phyloP scores from a whole-genome alignment of 1,284 basidiomycete genomes.

The Fistulinella cinereoalba region DNA sequence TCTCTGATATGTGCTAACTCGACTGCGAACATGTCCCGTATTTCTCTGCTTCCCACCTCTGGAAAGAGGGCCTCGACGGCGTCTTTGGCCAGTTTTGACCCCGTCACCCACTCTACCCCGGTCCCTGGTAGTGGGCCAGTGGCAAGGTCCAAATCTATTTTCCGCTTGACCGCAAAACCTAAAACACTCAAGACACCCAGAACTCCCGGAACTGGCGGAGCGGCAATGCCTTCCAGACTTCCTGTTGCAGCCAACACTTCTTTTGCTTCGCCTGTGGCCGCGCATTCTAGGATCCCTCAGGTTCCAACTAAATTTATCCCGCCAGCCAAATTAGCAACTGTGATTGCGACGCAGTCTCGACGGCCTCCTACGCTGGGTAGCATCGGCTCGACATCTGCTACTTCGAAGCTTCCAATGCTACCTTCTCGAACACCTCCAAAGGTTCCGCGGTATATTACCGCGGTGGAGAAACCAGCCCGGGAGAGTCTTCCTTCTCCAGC shows the following conservation, averaged over 20 bases:
- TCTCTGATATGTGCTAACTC: conserved; percentile 12
- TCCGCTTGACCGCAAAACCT: conserved; percentile 27
- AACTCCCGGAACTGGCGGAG: background rate
- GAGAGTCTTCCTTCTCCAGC: conserved; percentile 1
- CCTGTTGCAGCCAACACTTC: conserved; percentile 8
- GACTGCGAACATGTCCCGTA: conserved; percentile 14
- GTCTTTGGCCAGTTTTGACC: conserved; percentile 24
- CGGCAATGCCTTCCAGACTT: conserved; percentile 9
- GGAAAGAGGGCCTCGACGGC: conserved; percentile 28
- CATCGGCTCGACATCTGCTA: conserved; percentile 1
- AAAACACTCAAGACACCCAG: conserved; percentile 23
- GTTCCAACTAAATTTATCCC: conserved; percentile 27
- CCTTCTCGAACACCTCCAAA: conserved; percentile 18
- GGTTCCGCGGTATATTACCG: conserved; percentile 4
- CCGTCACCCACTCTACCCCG: conserved; percentile 4
- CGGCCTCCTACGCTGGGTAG: background rate
- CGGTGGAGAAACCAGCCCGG: conserved; percentile 3
- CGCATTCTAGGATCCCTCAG: conserved; percentile 26
- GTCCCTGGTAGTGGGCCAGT: background rate
- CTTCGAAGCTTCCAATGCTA: conserved; percentile 21
- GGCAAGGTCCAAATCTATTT: conserved; percentile 29
- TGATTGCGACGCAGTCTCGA: conserved; percentile 29
- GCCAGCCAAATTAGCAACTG: conserved; percentile 30
- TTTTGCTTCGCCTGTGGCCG: conserved; percentile 7
- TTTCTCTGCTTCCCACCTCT: conserved; percentile 25